A percentile compares a stretch with the other conserved stretches of the same genome.
These are phyloP conservation scores for Talaromyces verruculosus DNA, from an alignment of 2,329 filamentous ascomycete genomes.

Conservation along the genomic window DNA sequence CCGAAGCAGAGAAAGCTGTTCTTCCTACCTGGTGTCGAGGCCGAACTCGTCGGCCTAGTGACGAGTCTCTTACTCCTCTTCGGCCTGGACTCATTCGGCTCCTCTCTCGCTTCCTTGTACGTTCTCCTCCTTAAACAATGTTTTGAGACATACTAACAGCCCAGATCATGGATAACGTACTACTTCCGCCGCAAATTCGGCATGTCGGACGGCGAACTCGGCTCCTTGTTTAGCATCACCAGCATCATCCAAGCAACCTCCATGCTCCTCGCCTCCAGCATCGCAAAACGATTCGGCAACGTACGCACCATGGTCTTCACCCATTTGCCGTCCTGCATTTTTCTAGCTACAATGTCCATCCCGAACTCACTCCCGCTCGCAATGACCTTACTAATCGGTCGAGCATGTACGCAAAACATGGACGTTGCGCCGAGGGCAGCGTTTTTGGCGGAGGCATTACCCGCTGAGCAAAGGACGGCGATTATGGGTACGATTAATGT, in stretches of 20 bases:
- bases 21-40: constrained; percentile 60
- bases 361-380: constrained; percentile 56
- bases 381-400: constrained; percentile 61
- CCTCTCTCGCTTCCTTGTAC: constrained; percentile 65
- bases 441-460: constrained; percentile 66
- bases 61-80: constrained; percentile 65
- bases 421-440: constrained; percentile 69
- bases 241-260: constrained; percentile 45
- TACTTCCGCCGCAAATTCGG: constrained; percentile 58
- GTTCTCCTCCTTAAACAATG: too few relatives aligned
- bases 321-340: constrained; percentile 67
- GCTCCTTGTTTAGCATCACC: constrained; percentile 54
- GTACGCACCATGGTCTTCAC: constrained; percentile 73
- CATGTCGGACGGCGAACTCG: constrained; percentile 54
- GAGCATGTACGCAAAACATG: constrained; percentile 66
- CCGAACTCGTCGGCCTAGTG: constrained; percentile 39
- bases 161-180: constrained; percentile 56
- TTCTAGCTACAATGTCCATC: constrained; percentile 62
- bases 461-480: constrained; percentile 65
- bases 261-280: constrained; percentile 57
- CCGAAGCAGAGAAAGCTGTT: constrained; percentile 32
- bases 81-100: constrained; percentile 67
- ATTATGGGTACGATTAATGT: constrained; percentile 71
- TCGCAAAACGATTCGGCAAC: constrained; percentile 63
- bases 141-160: too few relatives aligned